Percentiles rank a stretch among this genome's conserved stretches.
phyloP scores from a whole-genome alignment of 2,329 filamentous ascomycete species.

The Cladosporium velox region DNA sequence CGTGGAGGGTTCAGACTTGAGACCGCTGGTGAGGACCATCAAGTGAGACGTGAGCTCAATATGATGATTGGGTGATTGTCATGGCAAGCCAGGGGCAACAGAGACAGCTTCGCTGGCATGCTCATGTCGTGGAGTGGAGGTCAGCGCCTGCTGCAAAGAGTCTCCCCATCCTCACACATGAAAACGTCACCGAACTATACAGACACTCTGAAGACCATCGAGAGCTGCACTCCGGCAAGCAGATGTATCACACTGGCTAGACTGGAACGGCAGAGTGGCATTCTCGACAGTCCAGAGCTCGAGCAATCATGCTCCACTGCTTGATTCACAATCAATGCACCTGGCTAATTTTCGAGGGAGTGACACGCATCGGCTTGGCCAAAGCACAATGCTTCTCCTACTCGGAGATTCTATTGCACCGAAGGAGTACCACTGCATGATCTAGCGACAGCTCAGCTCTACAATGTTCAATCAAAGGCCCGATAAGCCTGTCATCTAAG shows the following conservation, averaged over 20 bases:
- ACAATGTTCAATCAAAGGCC: neutral
- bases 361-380: neutral
- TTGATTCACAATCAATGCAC: neutral
- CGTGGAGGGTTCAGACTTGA: slow-evolving; percentile 53
- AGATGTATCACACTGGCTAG: neutral
- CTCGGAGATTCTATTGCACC: neutral
- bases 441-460: neutral
- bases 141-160: neutral
- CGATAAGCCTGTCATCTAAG: neutral
- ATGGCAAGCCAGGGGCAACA: neutral
- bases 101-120: neutral
- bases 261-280: neutral
- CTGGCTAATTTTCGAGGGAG: neutral
- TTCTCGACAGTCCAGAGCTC: neutral
- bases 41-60: slow-evolving; percentile 30
- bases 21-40: slow-evolving; percentile 51
- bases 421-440: neutral
- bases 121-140: neutral
- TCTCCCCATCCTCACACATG: neutral
- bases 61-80: neutral
- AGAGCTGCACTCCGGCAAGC: neutral
- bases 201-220: neutral
- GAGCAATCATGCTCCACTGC: neutral
- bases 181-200: neutral
- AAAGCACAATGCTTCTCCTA: neutral